Evolutionary conservation across 768 basidiomycete genomes (phyloP).

Genomic region (Myochromella boudieri): DNA sequence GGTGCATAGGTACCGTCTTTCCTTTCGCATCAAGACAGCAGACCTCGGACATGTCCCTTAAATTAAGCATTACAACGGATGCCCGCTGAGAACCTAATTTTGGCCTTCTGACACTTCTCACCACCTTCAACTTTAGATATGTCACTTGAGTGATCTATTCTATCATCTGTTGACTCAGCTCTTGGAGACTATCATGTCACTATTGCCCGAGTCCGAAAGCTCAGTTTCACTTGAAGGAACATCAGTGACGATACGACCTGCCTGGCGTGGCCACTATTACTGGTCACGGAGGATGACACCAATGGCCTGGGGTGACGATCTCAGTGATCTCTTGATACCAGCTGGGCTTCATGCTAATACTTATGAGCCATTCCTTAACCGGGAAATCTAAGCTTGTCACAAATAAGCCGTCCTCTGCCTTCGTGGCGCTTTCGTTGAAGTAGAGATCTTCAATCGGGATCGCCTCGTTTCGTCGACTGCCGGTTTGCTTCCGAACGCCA

Average conservation of each 20-base stretch:
- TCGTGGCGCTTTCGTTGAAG: constrained; percentile 10
- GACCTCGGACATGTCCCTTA: constrained; percentile 1
- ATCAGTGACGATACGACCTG: neutral
- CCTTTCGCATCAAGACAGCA: constrained; percentile 5
- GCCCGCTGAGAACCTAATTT: constrained; percentile 1
- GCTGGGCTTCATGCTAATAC: no score
- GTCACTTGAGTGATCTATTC: no score
- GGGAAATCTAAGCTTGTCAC: no score
- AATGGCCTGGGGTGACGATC: constrained; percentile 7
- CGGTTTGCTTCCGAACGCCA: no score
- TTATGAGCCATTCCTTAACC: no score
- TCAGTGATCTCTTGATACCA: no score
- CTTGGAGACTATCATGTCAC: neutral
- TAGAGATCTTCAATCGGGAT: constrained; percentile 7
- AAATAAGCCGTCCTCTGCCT: neutral
- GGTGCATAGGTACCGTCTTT: constrained; percentile 9
- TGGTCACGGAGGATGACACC: no score
- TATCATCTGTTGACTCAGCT: no score
- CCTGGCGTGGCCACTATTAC: no score
- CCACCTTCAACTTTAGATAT: no score
- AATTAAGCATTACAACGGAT: constrained; percentile 14
- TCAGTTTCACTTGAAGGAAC: constrained; percentile 4
- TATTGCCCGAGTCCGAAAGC: constrained; percentile 2
- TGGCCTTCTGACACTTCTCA: no score
- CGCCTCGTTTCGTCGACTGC: neutral